Percentiles rank a stretch among this genome's conserved stretches.
Conservation (phyloP, 2,329 filamentous ascomycete species). For the Colletotrichum coccodes region DNA sequence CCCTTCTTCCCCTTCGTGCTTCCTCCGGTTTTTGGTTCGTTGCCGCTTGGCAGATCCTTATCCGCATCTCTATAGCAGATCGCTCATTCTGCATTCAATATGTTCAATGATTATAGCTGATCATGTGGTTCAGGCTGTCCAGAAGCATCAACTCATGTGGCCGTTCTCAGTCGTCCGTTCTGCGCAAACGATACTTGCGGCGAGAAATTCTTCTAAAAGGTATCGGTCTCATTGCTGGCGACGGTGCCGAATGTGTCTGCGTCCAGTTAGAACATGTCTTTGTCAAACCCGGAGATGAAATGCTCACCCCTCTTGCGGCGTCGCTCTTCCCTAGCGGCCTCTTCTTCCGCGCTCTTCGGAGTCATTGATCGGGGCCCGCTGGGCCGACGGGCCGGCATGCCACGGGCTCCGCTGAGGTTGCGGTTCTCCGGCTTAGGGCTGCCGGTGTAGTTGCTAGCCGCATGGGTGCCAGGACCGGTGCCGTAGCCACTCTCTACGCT, state of each 20-base stretch:
- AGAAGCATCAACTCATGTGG: slow-evolving; percentile 21
- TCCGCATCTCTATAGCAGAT: slow-evolving; percentile 25
- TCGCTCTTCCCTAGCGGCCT: slow-evolving; percentile 56
- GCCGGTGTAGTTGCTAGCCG: slow-evolving; percentile 61
- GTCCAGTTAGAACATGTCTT: slow-evolving; percentile 22
- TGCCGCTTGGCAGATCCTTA: slow-evolving; percentile 13
- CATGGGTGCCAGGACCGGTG: slow-evolving; percentile 56
- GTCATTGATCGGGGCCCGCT: slow-evolving; percentile 72
- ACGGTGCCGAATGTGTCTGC: slow-evolving; percentile 65
- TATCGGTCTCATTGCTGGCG: slow-evolving; percentile 63
- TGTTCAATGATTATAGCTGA: slow-evolving; percentile 30
- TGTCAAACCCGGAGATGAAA: neutral
- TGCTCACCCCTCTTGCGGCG: slow-evolving; percentile 67
- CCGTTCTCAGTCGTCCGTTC: slow-evolving; percentile 6
- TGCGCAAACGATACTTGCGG: slow-evolving; percentile 2
- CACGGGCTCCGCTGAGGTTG: slow-evolving; percentile 64
- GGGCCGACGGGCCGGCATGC: slow-evolving; percentile 62
- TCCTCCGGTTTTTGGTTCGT: neutral
- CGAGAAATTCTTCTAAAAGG: slow-evolving; percentile 52
- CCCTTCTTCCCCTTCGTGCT: neutral
- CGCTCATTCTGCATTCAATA: slow-evolving; percentile 25
- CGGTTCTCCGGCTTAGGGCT: slow-evolving; percentile 67
- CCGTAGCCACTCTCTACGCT: slow-evolving; percentile 65
- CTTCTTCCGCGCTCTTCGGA: slow-evolving; percentile 61
- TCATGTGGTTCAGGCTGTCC: slow-evolving; percentile 28